A percentile compares a stretch with the other conserved stretches of the same genome.
Conservation (phyloP, 2,329 filamentous ascomycete species). For the Fusarium sp. region DNA sequence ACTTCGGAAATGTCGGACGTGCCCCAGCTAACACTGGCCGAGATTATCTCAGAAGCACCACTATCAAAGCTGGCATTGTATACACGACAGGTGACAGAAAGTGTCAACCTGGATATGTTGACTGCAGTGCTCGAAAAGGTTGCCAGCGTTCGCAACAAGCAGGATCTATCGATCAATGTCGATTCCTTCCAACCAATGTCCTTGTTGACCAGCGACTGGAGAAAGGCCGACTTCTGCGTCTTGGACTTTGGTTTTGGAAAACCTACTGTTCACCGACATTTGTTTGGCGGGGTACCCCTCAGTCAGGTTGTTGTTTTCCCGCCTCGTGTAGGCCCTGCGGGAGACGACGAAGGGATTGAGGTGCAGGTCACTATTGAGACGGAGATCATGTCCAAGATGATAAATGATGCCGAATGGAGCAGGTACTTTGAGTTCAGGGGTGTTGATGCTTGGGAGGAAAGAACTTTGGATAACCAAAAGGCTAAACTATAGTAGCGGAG, state of each 20-base stretch:
- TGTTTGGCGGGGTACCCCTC: conserved; percentile 49
- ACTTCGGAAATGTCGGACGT: conserved; percentile 46
- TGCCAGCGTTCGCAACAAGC: conserved; percentile 55
- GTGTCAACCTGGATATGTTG: conserved; percentile 51
- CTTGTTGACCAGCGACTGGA: conserved; percentile 54
- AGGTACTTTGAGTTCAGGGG: conserved; percentile 56
- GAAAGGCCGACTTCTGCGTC: conserved; percentile 47
- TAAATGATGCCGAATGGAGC: conserved; percentile 54
- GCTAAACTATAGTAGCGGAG: conserved; percentile 2
- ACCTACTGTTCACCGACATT: conserved; percentile 52
- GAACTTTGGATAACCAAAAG: neutral
- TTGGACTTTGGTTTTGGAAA: conserved; percentile 55
- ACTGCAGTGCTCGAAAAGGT: conserved; percentile 48
- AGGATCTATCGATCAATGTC: conserved; percentile 51
- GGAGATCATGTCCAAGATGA: conserved; percentile 47
- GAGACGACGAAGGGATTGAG: conserved; percentile 54
- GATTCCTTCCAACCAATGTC: conserved; percentile 55
- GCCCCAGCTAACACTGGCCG: conserved; percentile 49
- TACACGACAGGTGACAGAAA: conserved; percentile 54
- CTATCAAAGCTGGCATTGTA: conserved; percentile 55
- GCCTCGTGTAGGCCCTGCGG: conserved; percentile 44
- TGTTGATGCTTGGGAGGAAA: conserved; percentile 45
- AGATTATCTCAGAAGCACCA: conserved; percentile 55
- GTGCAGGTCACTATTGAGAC: conserved; percentile 53
- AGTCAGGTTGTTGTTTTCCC: conserved; percentile 51